Base-by-base conservation (phyloP, 768 basidiomycete genomes). In the Phaffia tasmanica region DNA sequence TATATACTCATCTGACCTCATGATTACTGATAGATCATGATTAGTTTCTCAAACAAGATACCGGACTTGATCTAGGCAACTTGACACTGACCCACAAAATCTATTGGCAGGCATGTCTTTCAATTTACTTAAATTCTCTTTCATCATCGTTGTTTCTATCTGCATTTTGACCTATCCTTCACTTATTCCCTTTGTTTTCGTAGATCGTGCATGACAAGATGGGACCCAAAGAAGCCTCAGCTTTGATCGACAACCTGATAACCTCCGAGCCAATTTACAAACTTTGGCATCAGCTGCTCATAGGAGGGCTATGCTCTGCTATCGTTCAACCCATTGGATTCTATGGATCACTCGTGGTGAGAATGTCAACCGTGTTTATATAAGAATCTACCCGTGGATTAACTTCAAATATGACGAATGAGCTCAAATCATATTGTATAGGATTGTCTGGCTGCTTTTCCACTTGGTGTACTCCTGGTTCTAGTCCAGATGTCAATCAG, bases 171-270 rank as follows among this genome's bases (percentile, higher is more conserved):
- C 35, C 4, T 42, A 42, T 42, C 47, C 35, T 21, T 35, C 47
- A 49, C 64, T 49, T 46, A 49, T 57, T 2, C 11, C 21, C 29
- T 50, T 16, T 7, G 46, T 18, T 30, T 23, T n/a, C 32, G 23
- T 76, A 81, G 23, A 88, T 90, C 70, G 88, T 89, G n/a, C 87
- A 89, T 71, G 89, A 92, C 72, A 79, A 83, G 50, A 79, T 86
- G 57, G 85, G 84, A 0, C 88, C 88, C 18, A 83, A 85, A 4
- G 84, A 85, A 32, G 89, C 88, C 1, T 84, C 83, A 1, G 77
- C 79, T 21, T 80, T 82, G 60, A 79, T 92, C 23, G 86, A 89
- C 72, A 72, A 76, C 46, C 78, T 91, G 63, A 90, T 91, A 88
- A 80, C 80, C 63, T 72, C 75, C 79, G 82, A 81, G 58, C 83